A percentile compares a stretch with the other conserved stretches of the same genome.
These are phyloP conservation scores for Perkinsela sp. DNA, from an alignment of 208 protist genomes.

Conservation along the genomic window DNA sequence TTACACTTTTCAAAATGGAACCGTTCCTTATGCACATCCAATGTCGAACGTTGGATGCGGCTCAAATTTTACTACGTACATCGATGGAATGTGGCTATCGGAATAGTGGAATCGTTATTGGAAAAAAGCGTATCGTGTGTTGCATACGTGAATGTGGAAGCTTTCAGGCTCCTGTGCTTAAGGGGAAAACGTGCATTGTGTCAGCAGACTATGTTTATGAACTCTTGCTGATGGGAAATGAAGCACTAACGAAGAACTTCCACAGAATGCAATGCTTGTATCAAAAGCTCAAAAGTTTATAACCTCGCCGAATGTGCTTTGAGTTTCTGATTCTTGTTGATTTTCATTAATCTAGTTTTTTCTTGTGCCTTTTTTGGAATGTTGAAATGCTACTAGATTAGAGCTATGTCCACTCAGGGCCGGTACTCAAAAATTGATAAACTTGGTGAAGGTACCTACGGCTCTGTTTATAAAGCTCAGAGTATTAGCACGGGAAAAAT, in stretches of 20 bases:
- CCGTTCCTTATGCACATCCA: not conserved
- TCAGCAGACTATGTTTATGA: not conserved
- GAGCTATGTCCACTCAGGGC: constrained; percentile 25
- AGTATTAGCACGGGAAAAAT: constrained; percentile 31
- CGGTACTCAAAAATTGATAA: constrained; percentile 69
- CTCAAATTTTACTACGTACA: not conserved
- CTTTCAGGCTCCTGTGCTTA: not conserved
- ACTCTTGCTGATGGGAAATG: not conserved
- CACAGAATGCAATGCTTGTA: not conserved
- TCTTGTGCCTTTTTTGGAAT: too few relatives aligned
- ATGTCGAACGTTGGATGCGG: not conserved
- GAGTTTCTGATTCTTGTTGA: too few relatives aligned
- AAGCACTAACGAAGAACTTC: not conserved
- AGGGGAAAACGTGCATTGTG: not conserved
- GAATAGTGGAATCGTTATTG: not conserved
- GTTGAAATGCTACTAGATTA: too few relatives aligned
- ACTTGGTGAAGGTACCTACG: constrained; percentile 88
- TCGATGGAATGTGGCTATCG: not conserved
- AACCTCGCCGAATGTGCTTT: too few relatives aligned
- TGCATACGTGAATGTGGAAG: not conserved
- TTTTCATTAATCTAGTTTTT: too few relatives aligned
- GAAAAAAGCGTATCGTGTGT: not conserved
- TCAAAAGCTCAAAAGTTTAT: too few relatives aligned
- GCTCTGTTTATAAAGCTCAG: constrained; percentile 83
- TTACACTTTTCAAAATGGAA: not conserved